Conservation (phyloP, 352 stramenopile genomes). For the Phytophthora pluvialis region DNA sequence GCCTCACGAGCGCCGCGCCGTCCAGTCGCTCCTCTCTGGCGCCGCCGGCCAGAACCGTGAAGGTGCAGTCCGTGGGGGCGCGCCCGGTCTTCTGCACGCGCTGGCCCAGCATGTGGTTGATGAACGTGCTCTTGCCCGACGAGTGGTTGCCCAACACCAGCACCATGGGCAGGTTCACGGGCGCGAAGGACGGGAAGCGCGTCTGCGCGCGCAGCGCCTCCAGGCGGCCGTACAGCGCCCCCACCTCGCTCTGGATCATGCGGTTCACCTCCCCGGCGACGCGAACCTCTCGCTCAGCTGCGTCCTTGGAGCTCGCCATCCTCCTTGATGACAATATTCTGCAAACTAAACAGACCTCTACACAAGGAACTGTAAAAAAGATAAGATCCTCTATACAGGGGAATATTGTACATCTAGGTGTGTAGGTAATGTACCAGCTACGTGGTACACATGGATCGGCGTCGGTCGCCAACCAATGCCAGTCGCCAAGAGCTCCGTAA, state of each 20-base stretch:
- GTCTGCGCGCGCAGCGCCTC: constrained; percentile 67
- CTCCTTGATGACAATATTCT: no score
- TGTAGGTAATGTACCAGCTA: background rate
- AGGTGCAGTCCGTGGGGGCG: constrained; percentile 84
- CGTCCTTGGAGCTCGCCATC: constrained; percentile 22
- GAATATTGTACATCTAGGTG: no score
- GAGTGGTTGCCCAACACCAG: constrained; percentile 88
- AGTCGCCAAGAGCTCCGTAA: constrained; percentile 13
- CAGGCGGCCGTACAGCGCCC: constrained; percentile 68
- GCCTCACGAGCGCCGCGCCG: constrained; percentile 69
- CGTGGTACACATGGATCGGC: background rate
- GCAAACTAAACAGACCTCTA: no score
- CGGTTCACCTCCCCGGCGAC: constrained; percentile 81
- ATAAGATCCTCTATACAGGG: no score
- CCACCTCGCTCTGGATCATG: constrained; percentile 86
- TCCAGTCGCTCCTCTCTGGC: constrained; percentile 77
- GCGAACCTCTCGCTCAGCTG: constrained; percentile 35
- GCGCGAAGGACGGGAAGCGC: constrained; percentile 83
- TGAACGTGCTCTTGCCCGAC: constrained; percentile 88
- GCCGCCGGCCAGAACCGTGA: constrained; percentile 81
- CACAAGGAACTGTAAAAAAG: no score
- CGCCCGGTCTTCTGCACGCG: constrained; percentile 85
- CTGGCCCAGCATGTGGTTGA: constrained; percentile 88
- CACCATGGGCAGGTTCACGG: constrained; percentile 85
- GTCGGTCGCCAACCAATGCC: constrained; percentile 36